A percentile compares a stretch with the other conserved stretches of the same genome.
phyloP scores from a whole-genome alignment of 345 rosid genomes.

The Rubroshorea leprosula region DNA sequence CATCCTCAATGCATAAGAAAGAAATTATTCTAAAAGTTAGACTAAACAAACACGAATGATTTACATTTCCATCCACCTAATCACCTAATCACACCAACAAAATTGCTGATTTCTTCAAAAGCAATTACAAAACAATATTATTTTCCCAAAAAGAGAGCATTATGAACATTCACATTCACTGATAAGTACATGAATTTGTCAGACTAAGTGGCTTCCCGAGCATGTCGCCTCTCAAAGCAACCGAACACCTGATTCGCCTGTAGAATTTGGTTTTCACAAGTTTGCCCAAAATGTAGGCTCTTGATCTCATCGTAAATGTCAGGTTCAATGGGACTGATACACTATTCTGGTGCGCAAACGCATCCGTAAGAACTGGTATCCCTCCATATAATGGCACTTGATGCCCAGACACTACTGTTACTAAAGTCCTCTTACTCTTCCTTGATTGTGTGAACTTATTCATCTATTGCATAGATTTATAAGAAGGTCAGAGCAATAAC shows the following conservation, averaged over 20 bases:
- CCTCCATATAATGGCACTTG: constrained; percentile 91
- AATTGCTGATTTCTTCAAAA: no score
- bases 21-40: no score
- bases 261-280: constrained; percentile 63
- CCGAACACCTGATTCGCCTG: constrained; percentile 45
- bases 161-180: constrained; percentile 15
- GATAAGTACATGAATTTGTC: constrained; percentile 43
- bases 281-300: constrained; percentile 74
- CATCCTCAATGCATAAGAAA: no score
- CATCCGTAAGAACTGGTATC: constrained; percentile 35
- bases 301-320: constrained; percentile 67
- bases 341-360: constrained; percentile 28
- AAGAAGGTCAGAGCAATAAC: no score
- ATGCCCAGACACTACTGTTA: constrained; percentile 49
- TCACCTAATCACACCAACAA: no score
- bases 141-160: not conserved
- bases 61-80: no score
- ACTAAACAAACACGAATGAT: no score
- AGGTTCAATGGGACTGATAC: constrained; percentile 65
- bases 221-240: constrained; percentile 46
- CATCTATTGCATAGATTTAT: constrained; percentile 40
- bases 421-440: constrained; percentile 39
- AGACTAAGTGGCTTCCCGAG: constrained; percentile 57
- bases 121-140: not conserved
- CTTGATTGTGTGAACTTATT: constrained; percentile 63